Conservation (phyloP, 1,284 basidiomycete genomes). For the Psilocybe mexicana region DNA sequence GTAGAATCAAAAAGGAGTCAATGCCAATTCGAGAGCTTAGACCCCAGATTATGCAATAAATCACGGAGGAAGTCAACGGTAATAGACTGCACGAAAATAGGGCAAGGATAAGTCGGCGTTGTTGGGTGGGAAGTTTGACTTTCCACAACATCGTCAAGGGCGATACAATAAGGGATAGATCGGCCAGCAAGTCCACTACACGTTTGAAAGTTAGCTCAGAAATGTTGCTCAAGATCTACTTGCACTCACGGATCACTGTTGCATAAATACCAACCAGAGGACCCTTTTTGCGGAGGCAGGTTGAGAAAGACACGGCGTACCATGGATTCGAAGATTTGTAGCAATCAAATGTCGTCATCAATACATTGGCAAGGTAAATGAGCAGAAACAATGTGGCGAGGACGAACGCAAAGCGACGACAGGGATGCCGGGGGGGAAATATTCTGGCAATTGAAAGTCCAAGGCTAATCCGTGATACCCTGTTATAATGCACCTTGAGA, state of each 20-base stretch:
- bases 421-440: slow-evolving; percentile 3
- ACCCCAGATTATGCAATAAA: slow-evolving; percentile 4
- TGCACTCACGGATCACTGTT: neutral
- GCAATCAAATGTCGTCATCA: slow-evolving; percentile 1
- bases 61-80: neutral
- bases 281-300: slow-evolving; percentile 1
- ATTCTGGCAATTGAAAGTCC: slow-evolving; percentile 6
- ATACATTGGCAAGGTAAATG: neutral
- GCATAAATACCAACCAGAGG: neutral
- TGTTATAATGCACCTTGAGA: neutral
- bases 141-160: slow-evolving; percentile 12
- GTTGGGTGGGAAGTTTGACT: slow-evolving; percentile 6
- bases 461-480: slow-evolving; percentile 9
- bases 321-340: neutral
- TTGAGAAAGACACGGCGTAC: neutral
- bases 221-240: neutral
- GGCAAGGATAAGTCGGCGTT: slow-evolving; percentile 12
- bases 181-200: neutral
- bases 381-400: neutral
- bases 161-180: slow-evolving; percentile 2
- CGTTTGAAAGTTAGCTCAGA: neutral
- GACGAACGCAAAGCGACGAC: slow-evolving; percentile 3
- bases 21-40: neutral
- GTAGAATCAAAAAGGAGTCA: neutral
- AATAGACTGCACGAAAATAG: slow-evolving; percentile 12